Evolutionary conservation across 2,329 filamentous ascomycete species (phyloP).

Genomic region (Exophiala spinifera): DNA sequence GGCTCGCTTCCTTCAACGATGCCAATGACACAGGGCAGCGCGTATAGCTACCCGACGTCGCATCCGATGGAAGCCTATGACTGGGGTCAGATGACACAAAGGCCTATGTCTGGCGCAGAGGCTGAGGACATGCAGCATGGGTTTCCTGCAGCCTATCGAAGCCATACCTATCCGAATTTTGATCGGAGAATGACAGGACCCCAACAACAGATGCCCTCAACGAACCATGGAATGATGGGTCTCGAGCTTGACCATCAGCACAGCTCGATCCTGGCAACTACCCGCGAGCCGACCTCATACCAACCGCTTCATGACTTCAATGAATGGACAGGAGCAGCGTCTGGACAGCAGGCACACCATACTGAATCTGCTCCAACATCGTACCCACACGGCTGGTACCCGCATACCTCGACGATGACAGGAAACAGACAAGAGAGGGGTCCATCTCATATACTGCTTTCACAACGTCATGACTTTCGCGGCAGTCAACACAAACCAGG

Average conservation of each 20-base stretch:
- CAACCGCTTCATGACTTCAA: constrained; percentile 15
- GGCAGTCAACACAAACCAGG: constrained; percentile 7
- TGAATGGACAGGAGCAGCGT: constrained; percentile 10
- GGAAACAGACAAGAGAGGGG: constrained; percentile 11
- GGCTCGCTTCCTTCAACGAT: constrained; percentile 11
- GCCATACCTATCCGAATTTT: constrained; percentile 21
- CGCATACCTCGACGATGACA: constrained; percentile 4
- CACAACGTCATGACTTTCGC: constrained; percentile 3
- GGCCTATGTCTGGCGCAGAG: constrained; percentile 17
- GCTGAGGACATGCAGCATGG: constrained; percentile 14
- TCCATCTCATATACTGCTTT: constrained; percentile 8
- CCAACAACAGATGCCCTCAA: constrained; percentile 12
- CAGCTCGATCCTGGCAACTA: background rate
- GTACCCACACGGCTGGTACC: constrained; percentile 20
- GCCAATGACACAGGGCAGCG: constrained; percentile 12
- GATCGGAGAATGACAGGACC: constrained; percentile 13
- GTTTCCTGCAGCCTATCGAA: constrained; percentile 17
- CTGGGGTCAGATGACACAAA: constrained; percentile 13
- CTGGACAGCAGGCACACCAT: constrained; percentile 3
- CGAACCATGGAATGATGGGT: constrained; percentile 2
- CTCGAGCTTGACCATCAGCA: constrained; percentile 12
- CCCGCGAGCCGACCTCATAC: constrained; percentile 11
- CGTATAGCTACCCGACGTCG: constrained; percentile 12
- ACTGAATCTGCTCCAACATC: background rate
- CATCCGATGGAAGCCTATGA: constrained; percentile 8